A percentile compares a stretch with the other conserved stretches of the same genome.
phyloP scores from a whole-genome alignment of 129 eudicot genomes.

The Artemisia annua region DNA sequence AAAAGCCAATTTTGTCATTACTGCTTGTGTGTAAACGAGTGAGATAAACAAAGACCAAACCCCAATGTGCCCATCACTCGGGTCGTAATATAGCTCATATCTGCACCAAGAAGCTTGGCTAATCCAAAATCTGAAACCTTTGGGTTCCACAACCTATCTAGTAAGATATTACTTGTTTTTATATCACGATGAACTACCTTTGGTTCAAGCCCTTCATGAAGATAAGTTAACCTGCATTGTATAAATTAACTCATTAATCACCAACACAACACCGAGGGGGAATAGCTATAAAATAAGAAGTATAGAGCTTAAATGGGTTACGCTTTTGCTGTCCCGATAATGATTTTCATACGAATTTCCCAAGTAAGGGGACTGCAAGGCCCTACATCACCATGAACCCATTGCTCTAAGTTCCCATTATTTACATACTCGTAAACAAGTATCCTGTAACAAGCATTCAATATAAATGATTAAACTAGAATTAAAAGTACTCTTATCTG shows the following conservation, averaged over 20 bases:
- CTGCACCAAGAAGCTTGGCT: conserved; percentile 74
- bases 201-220: conserved; percentile 74
- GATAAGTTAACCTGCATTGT: conserved; percentile 55
- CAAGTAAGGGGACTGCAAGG: conserved; percentile 64
- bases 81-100: conserved; percentile 58
- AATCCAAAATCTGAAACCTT: conserved; percentile 77
- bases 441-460: conserved; percentile 39
- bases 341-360: conserved; percentile 70
- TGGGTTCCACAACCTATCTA: conserved; percentile 65
- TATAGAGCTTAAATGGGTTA: conserved; percentile 13
- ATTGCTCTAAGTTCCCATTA: conserved; percentile 72
- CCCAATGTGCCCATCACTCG: conserved; percentile 83
- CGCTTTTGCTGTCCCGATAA: conserved; percentile 69
- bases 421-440: conserved; percentile 75
- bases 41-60: conserved; percentile 25
- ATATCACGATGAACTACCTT: conserved; percentile 77
- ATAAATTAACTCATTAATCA: conserved; percentile 3
- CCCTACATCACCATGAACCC: conserved; percentile 80
- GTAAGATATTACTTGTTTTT: conserved; percentile 68
- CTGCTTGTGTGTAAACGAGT: not conserved
- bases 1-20: not conserved
- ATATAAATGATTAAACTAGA: not conserved
- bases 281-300: not conserved
- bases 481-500: not conserved
- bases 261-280: not conserved